Evolutionary conservation across 2,329 filamentous ascomycete species (phyloP).

Genomic region (Penicillium janthinellum): DNA sequence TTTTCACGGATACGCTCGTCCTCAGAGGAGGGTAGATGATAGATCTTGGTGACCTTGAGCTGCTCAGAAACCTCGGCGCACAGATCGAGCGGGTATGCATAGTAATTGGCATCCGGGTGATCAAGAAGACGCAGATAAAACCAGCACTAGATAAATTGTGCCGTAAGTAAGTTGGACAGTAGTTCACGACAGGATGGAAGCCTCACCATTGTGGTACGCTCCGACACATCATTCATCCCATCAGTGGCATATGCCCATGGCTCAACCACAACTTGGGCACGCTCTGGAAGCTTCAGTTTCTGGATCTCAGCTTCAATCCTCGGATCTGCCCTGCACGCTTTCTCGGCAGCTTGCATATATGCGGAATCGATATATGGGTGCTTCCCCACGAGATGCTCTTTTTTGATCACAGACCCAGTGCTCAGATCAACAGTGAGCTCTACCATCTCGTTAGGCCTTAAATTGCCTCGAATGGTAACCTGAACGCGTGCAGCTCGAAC

Average conservation of each 20-base stretch:
- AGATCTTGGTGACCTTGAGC: slow-evolving; percentile 54
- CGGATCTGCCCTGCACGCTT: slow-evolving; percentile 49
- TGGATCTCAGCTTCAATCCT: slow-evolving; percentile 46
- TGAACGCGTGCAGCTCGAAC: slow-evolving; percentile 47
- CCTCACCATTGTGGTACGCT: slow-evolving; percentile 53
- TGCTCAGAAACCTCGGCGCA: slow-evolving; percentile 55
- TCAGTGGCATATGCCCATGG: slow-evolving; percentile 58
- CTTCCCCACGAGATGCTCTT: slow-evolving; percentile 26
- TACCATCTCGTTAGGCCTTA: slow-evolving; percentile 20
- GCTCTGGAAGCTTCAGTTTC: slow-evolving; percentile 48
- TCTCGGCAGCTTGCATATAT: slow-evolving; percentile 54
- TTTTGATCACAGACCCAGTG: slow-evolving; percentile 9
- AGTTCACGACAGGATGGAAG: neutral
- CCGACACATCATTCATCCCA: slow-evolving; percentile 52
- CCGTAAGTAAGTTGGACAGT: neutral
- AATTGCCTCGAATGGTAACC: slow-evolving; percentile 19
- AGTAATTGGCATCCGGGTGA: slow-evolving; percentile 57
- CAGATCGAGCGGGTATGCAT: slow-evolving; percentile 60
- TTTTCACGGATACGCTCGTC: slow-evolving; percentile 43
- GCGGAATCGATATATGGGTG: slow-evolving; percentile 37
- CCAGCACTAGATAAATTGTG: slow-evolving; percentile 20
- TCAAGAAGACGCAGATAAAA: slow-evolving; percentile 47
- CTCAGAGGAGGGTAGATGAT: slow-evolving; percentile 49
- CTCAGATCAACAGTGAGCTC: slow-evolving; percentile 30
- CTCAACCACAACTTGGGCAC: slow-evolving; percentile 52